Percentiles rank a stretch among this genome's conserved stretches.
These are phyloP conservation scores for bread wheat (Triticum aestivum) DNA, from an alignment of 176 grass and related monocot genomes.

Conservation along the genomic window DNA sequence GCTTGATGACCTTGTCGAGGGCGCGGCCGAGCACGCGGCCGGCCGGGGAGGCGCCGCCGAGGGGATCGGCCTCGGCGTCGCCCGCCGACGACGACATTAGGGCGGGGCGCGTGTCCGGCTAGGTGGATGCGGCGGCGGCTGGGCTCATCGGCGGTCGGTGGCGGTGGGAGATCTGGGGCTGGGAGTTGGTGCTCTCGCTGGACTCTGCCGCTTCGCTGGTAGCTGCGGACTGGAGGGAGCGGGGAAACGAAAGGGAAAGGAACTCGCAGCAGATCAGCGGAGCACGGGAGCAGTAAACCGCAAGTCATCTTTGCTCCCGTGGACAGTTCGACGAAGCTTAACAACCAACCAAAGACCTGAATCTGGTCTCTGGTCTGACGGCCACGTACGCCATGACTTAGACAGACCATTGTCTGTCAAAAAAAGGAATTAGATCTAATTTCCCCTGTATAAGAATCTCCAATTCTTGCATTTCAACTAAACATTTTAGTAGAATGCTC, in stretches of 20 bases:
- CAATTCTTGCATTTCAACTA: too few relatives aligned
- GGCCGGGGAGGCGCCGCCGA: constrained; percentile 50
- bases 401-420: too few relatives aligned
- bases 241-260: constrained; percentile 1
- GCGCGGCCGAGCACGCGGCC: constrained; percentile 65
- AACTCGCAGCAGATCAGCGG: constrained; percentile 1
- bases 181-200: constrained; percentile 3
- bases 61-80: constrained; percentile 23
- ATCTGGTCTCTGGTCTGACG: background rate
- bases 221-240: constrained; percentile 15
- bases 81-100: constrained; percentile 38
- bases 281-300: constrained; percentile 13
- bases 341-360: too few relatives aligned
- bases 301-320: background rate
- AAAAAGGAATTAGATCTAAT: too few relatives aligned
- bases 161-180: constrained; percentile 34
- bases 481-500: too few relatives aligned
- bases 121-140: background rate
- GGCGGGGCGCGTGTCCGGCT: background rate
- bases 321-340: too few relatives aligned
- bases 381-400: background rate
- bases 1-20: constrained; percentile 98
- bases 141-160: constrained; percentile 25
- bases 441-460: too few relatives aligned
- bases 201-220: background rate